Conservation (phyloP, 2,329 filamentous ascomycete species). For the Helminthosporium solani region DNA sequence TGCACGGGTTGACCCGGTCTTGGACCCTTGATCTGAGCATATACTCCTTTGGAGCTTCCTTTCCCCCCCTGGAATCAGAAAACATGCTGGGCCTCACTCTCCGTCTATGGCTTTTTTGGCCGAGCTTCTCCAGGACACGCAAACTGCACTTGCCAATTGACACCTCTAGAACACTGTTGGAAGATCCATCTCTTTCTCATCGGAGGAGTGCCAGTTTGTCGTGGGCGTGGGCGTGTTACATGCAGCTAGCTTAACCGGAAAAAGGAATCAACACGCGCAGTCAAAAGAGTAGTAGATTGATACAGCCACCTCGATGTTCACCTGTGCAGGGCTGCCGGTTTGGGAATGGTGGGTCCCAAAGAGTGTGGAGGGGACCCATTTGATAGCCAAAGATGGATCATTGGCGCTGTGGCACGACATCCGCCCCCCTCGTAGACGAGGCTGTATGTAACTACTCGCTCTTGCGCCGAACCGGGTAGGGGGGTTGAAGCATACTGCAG, state of each 20-base stretch:
- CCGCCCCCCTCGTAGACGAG: constrained; percentile 27
- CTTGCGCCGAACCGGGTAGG: constrained; percentile 30
- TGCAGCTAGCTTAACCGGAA: constrained; percentile 13
- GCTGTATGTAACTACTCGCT: constrained; percentile 32
- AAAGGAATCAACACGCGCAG: constrained; percentile 19
- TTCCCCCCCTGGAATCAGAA: too few relatives aligned
- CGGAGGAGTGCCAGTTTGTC: constrained; percentile 9
- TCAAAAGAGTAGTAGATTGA: constrained; percentile 22
- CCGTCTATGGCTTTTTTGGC: constrained; percentile 1
- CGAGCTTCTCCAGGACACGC: constrained; percentile 32
- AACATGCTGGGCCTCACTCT: too few relatives aligned
- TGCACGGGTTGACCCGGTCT: too few relatives aligned
- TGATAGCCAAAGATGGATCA: constrained; percentile 13
- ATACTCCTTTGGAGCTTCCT: too few relatives aligned
- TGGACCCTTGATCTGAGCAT: too few relatives aligned
- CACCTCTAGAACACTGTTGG: neutral
- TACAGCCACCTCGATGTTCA: constrained; percentile 18
- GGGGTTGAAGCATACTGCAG: constrained; percentile 22
- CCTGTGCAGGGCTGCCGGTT: constrained; percentile 18
- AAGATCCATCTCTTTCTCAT: neutral
- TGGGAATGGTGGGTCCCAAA: constrained; percentile 17
- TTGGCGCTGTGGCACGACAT: constrained; percentile 21
- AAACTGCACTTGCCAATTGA: neutral
- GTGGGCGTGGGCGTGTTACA: constrained; percentile 28
- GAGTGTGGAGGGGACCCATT: constrained; percentile 18